Evolutionary conservation across 805 yeast genomes (phyloP).

Genomic region (Alloascoidea africana): DNA sequence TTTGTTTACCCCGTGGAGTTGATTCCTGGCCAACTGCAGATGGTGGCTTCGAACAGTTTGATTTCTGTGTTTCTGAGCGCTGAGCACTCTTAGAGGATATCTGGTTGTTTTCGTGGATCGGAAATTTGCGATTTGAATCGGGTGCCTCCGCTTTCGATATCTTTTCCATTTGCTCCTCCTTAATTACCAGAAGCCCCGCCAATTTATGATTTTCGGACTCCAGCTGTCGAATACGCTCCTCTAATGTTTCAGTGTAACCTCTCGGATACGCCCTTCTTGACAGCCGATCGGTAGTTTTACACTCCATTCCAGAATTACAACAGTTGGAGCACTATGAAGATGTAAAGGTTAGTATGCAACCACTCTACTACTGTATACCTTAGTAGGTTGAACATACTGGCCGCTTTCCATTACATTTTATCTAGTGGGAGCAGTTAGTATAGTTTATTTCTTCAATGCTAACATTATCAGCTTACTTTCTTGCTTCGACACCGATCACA

Average conservation of each 20-base stretch:
- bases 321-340: constrained; percentile 69
- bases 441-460: too few species aligned
- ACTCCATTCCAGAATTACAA: constrained; percentile 70
- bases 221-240: constrained; percentile 74
- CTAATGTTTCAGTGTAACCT: constrained; percentile 84
- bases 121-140: too few species aligned
- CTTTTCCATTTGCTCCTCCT: constrained; percentile 45
- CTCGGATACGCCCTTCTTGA: constrained; percentile 79
- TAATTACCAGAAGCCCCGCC: constrained; percentile 42
- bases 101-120: too few species aligned
- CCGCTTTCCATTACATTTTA: constrained; percentile 56
- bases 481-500: constrained; percentile 82
- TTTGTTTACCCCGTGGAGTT: not conserved
- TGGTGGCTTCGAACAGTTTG: too few species aligned
- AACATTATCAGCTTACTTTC: constrained; percentile 25
- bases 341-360: too few species aligned
- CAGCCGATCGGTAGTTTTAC: constrained; percentile 78
- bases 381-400: constrained; percentile 17
- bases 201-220: constrained; percentile 69
- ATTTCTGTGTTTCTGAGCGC: not conserved
- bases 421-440: too few species aligned
- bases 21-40: not conserved
- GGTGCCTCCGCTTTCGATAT: constrained; percentile 16
- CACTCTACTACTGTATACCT: too few species aligned
- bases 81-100: not conserved